Percentiles rank a stretch among this genome's conserved stretches.
phyloP scores from a whole-genome alignment of 2,329 filamentous ascomycete genomes.

The Exophiala sideris region DNA sequence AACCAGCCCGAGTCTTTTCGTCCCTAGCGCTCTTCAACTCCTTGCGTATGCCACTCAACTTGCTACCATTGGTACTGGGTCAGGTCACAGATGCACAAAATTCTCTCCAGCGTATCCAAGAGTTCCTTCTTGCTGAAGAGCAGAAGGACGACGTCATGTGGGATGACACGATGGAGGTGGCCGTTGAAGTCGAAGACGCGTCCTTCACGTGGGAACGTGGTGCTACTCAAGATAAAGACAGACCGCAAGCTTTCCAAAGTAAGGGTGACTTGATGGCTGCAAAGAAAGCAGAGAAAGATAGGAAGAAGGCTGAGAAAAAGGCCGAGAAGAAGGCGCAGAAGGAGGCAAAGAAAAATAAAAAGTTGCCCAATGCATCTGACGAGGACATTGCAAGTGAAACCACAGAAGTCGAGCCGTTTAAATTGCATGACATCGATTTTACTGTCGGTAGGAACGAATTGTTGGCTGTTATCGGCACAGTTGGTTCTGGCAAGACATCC shows the following conservation, averaged over 20 bases:
- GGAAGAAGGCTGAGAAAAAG: constrained; percentile 40
- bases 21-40: constrained; percentile 92
- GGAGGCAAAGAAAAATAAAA: constrained; percentile 31
- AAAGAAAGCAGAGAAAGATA: constrained; percentile 47
- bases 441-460: constrained; percentile 47
- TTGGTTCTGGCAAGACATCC: constrained; percentile 87
- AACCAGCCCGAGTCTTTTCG: constrained; percentile 77
- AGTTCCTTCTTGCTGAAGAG: constrained; percentile 85
- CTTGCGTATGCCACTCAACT: constrained; percentile 81
- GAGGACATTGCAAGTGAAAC: constrained; percentile 28
- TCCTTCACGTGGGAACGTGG: constrained; percentile 81
- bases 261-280: constrained; percentile 36
- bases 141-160: constrained; percentile 66
- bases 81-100: constrained; percentile 87
- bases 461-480: constrained; percentile 78
- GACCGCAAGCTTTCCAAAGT: constrained; percentile 25
- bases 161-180: constrained; percentile 51
- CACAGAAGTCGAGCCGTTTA: constrained; percentile 37
- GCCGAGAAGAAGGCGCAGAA: constrained; percentile 36
- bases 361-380: constrained; percentile 29
- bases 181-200: constrained; percentile 67
- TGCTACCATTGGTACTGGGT: constrained; percentile 82
- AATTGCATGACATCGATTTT: constrained; percentile 38
- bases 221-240: constrained; percentile 30
- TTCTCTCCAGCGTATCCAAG: constrained; percentile 79